These are phyloP conservation scores for Salix dunnii DNA, from an alignment of 345 rosid genomes.

Conservation along the genomic window DNA sequence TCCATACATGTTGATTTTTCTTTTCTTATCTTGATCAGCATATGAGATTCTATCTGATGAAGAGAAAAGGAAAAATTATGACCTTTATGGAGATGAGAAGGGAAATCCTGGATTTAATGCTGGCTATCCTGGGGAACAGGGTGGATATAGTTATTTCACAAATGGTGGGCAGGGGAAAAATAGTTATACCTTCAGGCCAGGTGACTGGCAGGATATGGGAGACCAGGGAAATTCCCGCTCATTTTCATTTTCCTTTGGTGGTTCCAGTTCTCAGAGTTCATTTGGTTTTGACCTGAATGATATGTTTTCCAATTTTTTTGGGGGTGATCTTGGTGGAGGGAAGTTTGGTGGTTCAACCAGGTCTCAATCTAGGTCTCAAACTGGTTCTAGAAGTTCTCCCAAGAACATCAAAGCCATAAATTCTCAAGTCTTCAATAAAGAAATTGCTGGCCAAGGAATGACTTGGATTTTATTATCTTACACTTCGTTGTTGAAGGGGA, in stretches of 20 bases:
- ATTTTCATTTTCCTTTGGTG: constrained; percentile 75
- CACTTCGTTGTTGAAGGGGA: constrained; percentile 47
- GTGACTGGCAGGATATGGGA: constrained; percentile 70
- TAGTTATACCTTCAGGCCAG: constrained; percentile 54
- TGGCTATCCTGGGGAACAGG: constrained; percentile 57
- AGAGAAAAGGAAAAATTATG: constrained; percentile 82
- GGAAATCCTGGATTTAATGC: constrained; percentile 77
- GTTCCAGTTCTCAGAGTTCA: constrained; percentile 46
- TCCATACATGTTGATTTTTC: background rate
- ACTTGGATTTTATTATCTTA: constrained; percentile 79
- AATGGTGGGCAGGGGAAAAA: constrained; percentile 56
- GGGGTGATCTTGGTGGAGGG: constrained; percentile 38
- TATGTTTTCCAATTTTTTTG: constrained; percentile 58
- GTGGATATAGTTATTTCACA: constrained; percentile 56
- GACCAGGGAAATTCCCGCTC: constrained; percentile 61
- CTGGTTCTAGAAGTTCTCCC: constrained; percentile 40
- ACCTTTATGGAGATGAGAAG: constrained; percentile 81
- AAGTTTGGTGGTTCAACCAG: constrained; percentile 52
- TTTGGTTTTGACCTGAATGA: constrained; percentile 67
- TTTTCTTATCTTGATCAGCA: constrained; percentile 46
- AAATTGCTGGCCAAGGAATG: constrained; percentile 68
- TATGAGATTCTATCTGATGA: constrained; percentile 91
- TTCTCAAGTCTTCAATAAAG: constrained; percentile 57
- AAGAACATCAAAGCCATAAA: constrained; percentile 45
- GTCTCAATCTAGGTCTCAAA: constrained; percentile 35